Percentiles rank a stretch among this genome's conserved stretches.
Conservation (phyloP, 208 protist genomes). For the Leishmania guyanensis region DNA sequence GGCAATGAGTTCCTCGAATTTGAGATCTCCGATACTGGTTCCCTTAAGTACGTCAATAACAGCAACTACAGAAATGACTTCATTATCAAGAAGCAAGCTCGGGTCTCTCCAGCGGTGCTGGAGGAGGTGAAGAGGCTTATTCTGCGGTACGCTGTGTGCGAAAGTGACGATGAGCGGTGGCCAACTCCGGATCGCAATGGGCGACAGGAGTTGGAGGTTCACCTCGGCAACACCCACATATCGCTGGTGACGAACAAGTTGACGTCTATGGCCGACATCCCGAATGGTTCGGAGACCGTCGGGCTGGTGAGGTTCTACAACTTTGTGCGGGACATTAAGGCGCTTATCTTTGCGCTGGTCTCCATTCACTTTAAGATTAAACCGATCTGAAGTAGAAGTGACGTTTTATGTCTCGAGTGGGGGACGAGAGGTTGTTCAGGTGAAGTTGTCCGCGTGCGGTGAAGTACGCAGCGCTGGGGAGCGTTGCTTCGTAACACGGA, state of each 20-base stretch:
- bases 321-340: conserved; percentile 82
- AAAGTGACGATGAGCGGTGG: conserved; percentile 83
- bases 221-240: conserved; percentile 86
- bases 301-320: conserved; percentile 77
- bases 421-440: neutral
- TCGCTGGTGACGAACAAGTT: conserved; percentile 90
- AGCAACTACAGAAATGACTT: conserved; percentile 90
- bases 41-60: conserved; percentile 88
- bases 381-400: conserved; percentile 24
- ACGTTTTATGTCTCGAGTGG: neutral
- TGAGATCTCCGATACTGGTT: conserved; percentile 77
- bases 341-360: conserved; percentile 79
- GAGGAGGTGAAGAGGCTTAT: conserved; percentile 78
- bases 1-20: conserved; percentile 93
- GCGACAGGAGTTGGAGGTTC: conserved; percentile 87
- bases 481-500: neutral
- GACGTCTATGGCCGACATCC: conserved; percentile 75
- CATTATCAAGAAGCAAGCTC: conserved; percentile 87
- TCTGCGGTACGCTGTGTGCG: conserved; percentile 62
- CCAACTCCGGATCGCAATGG: conserved; percentile 86
- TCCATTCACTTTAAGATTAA: conserved; percentile 91
- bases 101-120: conserved; percentile 71
- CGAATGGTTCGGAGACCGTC: conserved; percentile 43
- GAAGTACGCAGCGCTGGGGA: neutral
- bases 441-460: neutral